Base-by-base conservation (phyloP, 345 rosid species). In the Eucalyptus pauciflora region DNA sequence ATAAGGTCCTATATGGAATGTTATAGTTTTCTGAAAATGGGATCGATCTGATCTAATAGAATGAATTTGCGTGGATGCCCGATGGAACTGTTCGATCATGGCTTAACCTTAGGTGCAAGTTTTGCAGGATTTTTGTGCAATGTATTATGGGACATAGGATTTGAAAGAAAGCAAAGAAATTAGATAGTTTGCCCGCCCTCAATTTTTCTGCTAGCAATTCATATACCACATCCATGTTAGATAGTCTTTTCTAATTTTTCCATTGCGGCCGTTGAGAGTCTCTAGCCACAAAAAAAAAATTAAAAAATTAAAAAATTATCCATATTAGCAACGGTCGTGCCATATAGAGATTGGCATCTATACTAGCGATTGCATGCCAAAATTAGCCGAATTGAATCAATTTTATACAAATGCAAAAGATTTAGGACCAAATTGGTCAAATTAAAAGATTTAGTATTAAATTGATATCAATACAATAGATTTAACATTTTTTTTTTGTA, bases 291-390 rank as follows among this genome's bases (percentile, higher is more conserved):
- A 51, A 51, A 51, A 17, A 51, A 50, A 6, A 33, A 33, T 33
- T 33, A 51, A 50, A n/a, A 15, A 50, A 6, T 3, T 54, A 1
- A 4, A 54, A 56, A 56, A 2, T 4, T 56, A 3, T 56, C 5
- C 0, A 0, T 24, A 0, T 56, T 0, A 56, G 1, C 9, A 56
- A 9, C 0, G 2, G 13, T 22, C 0, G 0, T 22, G 2, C 62
- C 1, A 56, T 56, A 20, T 56, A 54, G 0, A 22, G 12, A 20
- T 54, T 2, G 3, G 17, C 1, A 11, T 4, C 0, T 54, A 54
- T 8, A 1, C 2, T 0, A 7, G 5, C 0, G 1, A 22, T 54
- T 54, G 2, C 0, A 0, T 0, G 1, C 5, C 1, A 54, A 54
- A 3, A 0, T 54, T 54, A 1, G 25, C 3, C 2, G 12, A 4